Evolutionary conservation across 2,329 filamentous ascomycete species (phyloP).

Genomic region (Pseudogymnoascus sp.): DNA sequence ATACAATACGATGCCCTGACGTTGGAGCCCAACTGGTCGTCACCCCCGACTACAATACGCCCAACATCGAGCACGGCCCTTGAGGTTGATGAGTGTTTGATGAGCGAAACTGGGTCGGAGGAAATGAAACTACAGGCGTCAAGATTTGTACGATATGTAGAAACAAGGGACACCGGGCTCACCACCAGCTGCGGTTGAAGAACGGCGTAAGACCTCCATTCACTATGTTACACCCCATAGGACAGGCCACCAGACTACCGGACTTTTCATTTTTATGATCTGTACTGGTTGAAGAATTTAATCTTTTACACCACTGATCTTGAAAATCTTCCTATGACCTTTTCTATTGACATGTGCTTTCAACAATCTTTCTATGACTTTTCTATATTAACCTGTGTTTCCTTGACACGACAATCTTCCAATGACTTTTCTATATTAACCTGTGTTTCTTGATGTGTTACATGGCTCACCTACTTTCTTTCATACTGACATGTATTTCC

Average conservation of each 20-base stretch:
- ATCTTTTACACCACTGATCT: not conserved
- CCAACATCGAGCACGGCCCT: not conserved
- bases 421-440: not conserved
- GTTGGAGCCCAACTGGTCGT: not conserved
- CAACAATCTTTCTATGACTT: no score
- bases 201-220: not conserved
- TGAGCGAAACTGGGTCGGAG: not conserved
- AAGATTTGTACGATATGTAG: conserved; percentile 5
- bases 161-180: not conserved
- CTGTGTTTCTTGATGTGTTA: not conserved
- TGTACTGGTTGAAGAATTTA: not conserved
- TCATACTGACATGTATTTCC: not conserved
- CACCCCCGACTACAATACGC: not conserved
- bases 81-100: not conserved
- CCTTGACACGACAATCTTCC: no score
- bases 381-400: no score
- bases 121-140: not conserved
- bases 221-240: conserved; percentile 1
- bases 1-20: not conserved
- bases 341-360: no score
- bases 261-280: not conserved
- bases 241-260: not conserved
- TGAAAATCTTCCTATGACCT: not conserved
- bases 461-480: not conserved
- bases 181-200: not conserved